A percentile compares a stretch with the other conserved stretches of the same genome.
Evolutionary conservation across 148 eudicot species (phyloP).

Genomic region (Gaultheria prostrata): DNA sequence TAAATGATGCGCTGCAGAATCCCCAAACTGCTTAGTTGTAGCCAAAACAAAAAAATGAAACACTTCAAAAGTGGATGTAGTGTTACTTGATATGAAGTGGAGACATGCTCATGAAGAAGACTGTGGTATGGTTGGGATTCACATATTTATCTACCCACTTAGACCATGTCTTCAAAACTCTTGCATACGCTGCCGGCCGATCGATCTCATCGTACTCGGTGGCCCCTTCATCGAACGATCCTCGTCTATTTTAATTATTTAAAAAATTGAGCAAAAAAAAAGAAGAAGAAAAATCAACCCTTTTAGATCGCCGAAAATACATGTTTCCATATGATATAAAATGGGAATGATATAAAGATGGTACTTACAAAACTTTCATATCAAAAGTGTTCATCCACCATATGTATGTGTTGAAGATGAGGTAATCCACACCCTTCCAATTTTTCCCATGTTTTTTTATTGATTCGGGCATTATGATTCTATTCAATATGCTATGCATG

Average conservation of each 20-base stretch:
- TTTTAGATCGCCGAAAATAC: not conserved
- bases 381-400: constrained; percentile 96
- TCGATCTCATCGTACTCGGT: constrained; percentile 76
- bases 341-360: not conserved
- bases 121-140: constrained; percentile 60
- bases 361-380: constrained; percentile 87
- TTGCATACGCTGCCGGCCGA: constrained; percentile 53
- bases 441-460: constrained; percentile 67
- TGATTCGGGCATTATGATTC: constrained; percentile 87
- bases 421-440: constrained; percentile 82
- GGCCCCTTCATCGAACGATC: constrained; percentile 77
- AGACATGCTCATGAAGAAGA: constrained; percentile 91
- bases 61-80: not conserved
- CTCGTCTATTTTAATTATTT: constrained; percentile 41
- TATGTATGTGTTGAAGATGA: constrained; percentile 86
- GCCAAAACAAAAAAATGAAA: not conserved
- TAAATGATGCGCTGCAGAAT: too few relatives aligned
- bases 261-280: not conserved
- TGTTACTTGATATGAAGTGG: constrained; percentile 94
- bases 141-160: constrained; percentile 75
- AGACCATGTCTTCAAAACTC: constrained; percentile 84
- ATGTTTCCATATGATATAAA: not conserved
- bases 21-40: too few relatives aligned
- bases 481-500: constrained; percentile 73
- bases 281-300: not conserved